A percentile compares a stretch with the other conserved stretches of the same genome.
These are phyloP conservation scores for Plasmopara halstedii DNA, from an alignment of 352 stramenopile species.

Conservation along the genomic window DNA sequence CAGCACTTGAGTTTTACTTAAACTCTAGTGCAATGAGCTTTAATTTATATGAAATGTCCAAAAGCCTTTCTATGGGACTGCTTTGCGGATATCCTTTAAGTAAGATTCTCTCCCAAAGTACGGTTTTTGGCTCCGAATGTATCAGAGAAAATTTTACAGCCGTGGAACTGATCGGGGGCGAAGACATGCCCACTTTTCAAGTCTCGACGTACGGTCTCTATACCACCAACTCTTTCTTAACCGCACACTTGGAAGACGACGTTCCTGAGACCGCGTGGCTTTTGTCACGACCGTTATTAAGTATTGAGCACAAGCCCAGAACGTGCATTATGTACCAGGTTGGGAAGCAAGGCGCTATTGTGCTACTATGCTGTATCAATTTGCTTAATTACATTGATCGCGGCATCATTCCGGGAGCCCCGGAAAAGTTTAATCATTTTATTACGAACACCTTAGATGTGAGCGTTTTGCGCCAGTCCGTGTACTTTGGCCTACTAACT, in stretches of 20 bases:
- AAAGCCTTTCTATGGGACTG: too few species aligned
- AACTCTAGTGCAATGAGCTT: too few species aligned
- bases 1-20: too few species aligned
- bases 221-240: not conserved
- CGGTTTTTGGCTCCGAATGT: constrained; percentile 13
- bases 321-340: constrained; percentile 18
- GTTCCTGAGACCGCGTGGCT: constrained; percentile 15
- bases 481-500: constrained; percentile 84
- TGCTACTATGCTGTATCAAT: constrained; percentile 86
- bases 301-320: not conserved
- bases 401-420: constrained; percentile 91
- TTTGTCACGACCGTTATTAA: constrained; percentile 19
- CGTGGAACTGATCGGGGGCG: constrained; percentile 8
- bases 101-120: too few species aligned
- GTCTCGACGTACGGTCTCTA: constrained; percentile 9
- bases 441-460: constrained; percentile 73
- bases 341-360: constrained; percentile 56
- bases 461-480: constrained; percentile 47
- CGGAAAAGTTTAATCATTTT: constrained; percentile 90
- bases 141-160: constrained; percentile 2
- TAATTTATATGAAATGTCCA: too few species aligned
- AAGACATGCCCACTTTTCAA: constrained; percentile 21
- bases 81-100: too few species aligned
- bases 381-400: constrained; percentile 93
- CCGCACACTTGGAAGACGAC: constrained; percentile 15